Percentiles rank a stretch among this genome's conserved stretches.
Conservation (phyloP, 345 rosid genomes). For the Trapa bicornis region DNA sequence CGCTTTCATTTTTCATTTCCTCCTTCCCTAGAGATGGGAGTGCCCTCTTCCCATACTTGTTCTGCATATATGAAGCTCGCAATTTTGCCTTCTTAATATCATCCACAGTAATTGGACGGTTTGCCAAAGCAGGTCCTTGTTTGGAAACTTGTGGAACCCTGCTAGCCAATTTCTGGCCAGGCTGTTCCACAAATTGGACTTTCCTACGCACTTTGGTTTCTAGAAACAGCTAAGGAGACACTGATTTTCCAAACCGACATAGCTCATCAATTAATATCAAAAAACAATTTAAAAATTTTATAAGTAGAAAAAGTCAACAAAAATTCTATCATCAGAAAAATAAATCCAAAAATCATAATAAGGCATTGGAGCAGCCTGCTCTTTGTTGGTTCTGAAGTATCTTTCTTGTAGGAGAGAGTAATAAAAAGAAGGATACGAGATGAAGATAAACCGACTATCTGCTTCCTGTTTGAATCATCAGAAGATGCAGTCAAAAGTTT, state of each 20-base stretch:
- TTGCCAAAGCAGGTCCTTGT: slow-evolving; percentile 26
- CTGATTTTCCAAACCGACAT: neutral
- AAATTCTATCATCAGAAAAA: neutral
- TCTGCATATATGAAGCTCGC: slow-evolving; percentile 77
- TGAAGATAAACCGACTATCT: slow-evolving; percentile 43
- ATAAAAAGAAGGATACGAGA: slow-evolving; percentile 61
- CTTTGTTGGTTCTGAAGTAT: neutral
- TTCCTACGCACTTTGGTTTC: slow-evolving; percentile 86
- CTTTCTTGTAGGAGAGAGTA: neutral
- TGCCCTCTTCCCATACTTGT: slow-evolving; percentile 51
- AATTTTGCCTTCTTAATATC: slow-evolving; percentile 96
- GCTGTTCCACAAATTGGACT: slow-evolving; percentile 93
- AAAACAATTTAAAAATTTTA: neutral
- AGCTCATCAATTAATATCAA: neutral
- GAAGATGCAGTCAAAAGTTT: slow-evolving; percentile 60
- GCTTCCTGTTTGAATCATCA: slow-evolving; percentile 71
- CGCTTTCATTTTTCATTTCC: slow-evolving; percentile 29
- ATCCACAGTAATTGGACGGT: slow-evolving; percentile 97
- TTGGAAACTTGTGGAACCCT: slow-evolving; percentile 55
- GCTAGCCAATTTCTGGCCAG: slow-evolving; percentile 70
- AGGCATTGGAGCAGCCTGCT: neutral
- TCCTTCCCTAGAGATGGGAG: slow-evolving; percentile 31
- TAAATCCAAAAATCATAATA: neutral
- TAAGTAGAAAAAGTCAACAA: neutral
- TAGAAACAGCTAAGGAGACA: slow-evolving; percentile 51